Evolutionary conservation across 257 asterid genomes (phyloP).

Genomic region (Nyctanthes arbortristis): DNA sequence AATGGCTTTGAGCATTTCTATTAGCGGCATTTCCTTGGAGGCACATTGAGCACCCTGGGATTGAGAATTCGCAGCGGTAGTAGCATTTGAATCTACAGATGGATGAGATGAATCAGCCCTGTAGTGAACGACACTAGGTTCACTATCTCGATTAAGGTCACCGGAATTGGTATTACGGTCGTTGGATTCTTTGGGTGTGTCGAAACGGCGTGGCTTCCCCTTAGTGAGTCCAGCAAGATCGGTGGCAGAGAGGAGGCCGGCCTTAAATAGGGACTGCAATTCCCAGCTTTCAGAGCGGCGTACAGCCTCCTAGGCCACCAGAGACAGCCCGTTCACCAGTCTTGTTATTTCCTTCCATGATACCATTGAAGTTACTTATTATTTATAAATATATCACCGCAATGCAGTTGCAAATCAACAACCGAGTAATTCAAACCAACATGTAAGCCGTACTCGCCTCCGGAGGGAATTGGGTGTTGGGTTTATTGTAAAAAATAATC

Average conservation of each 20-base stretch:
- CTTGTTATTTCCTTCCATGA: conserved; percentile 57
- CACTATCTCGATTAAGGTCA: conserved; percentile 4
- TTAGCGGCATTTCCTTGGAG: background rate
- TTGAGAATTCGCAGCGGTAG: conserved; percentile 12
- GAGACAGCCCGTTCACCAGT: conserved; percentile 63
- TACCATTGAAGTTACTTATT: conserved; percentile 30
- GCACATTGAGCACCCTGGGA: background rate
- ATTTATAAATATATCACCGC: background rate
- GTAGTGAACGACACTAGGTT: conserved; percentile 38
- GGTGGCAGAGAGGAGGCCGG: conserved; percentile 65
- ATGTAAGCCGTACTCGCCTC: too few species aligned
- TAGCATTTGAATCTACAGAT: background rate
- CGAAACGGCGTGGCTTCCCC: conserved; percentile 54
- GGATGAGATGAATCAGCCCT: conserved; percentile 20
- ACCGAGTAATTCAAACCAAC: background rate
- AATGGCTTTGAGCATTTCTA: background rate
- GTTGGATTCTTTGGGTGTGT: conserved; percentile 12
- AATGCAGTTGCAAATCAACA: background rate
- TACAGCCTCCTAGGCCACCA: conserved; percentile 73
- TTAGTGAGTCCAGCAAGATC: conserved; percentile 72
- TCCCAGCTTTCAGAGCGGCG: conserved; percentile 30
- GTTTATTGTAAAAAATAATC: too few species aligned
- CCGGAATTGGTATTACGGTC: conserved; percentile 6
- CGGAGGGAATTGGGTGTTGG: too few species aligned
- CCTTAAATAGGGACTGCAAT: conserved; percentile 48